Evolutionary conservation across 345 rosid genomes (phyloP), one percentile per base, ranked within the genome.

Genomic region (Brassica nigra): DNA sequence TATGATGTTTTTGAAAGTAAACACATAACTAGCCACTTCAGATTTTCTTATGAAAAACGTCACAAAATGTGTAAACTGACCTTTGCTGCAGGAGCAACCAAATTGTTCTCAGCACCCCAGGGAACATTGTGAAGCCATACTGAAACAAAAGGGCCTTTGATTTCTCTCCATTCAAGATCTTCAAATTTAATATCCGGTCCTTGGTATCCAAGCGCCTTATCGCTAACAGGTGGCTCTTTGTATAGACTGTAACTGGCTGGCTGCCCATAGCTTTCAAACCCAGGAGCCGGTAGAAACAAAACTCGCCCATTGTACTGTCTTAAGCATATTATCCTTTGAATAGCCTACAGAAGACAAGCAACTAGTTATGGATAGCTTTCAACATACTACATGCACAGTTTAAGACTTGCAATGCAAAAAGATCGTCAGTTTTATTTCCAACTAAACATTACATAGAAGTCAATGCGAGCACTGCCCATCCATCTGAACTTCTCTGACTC

Each of bases 81-180:
- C 98, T 93, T 87, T 5, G 98, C 99, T 66, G 84, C 70, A n/a
- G 99, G 99, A 76, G 99, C 99, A 67, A 93, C 95, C 88, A 90
- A 79, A 67, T 78, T 75, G 78, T 84, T 84, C 81, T 93, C 95
- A 8, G 87, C 75, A 44, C 97, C 97, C 99, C 98, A 95, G n/a
- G 97, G 96, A 59, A 93, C 98, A 81, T 95, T 95, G 72, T 95
- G 99, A 83, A 95, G 96, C 99, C 99, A 95, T 70, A 95, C 73
- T 30, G 96, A 88, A 83, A 95, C 75, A 88, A 95, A 95, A 33
- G 99, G 99, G 54, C 99, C 98, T 52, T 75, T 82, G 47, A 95
- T 87, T 76, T 85, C 88, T 78, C 97, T 90, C 99, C 99, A 95
- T 11, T 83, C 84, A 18, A 79, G 78, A 70, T 87, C 77, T 77